Evolutionary conservation across 495 filamentous ascomycete genomes (phyloP).

Genomic region (Glutinoglossum americanum): DNA sequence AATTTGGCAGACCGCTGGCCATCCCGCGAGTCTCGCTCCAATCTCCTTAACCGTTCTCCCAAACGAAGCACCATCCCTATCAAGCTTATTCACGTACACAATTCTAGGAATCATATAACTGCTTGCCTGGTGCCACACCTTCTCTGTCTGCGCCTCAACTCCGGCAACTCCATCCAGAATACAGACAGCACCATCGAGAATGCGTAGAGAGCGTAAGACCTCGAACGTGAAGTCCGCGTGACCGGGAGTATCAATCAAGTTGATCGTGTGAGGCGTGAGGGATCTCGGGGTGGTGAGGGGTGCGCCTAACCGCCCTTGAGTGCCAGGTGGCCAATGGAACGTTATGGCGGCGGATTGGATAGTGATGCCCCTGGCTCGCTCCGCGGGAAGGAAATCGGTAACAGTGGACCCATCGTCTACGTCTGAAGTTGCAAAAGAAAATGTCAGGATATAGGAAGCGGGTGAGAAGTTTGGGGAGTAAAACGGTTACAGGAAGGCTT

Average conservation of each 20-base stretch:
- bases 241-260: conserved; percentile 92
- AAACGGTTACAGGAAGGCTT: conserved; percentile 1
- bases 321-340: conserved; percentile 60
- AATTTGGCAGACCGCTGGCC: conserved; percentile 83
- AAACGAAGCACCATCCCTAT: conserved; percentile 85
- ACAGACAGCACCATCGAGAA: conserved; percentile 87
- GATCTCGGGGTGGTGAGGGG: conserved; percentile 6
- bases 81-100: conserved; percentile 87
- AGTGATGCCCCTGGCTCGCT: conserved; percentile 83
- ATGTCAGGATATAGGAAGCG: not conserved
- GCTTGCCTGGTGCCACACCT: conserved; percentile 84
- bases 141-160: conserved; percentile 93
- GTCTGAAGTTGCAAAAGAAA: conserved; percentile 26
- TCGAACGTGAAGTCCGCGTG: conserved; percentile 98
- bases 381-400: conserved; percentile 91
- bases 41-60: conserved; percentile 69
- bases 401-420: conserved; percentile 95
- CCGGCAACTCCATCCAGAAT: conserved; percentile 94
- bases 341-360: conserved; percentile 96
- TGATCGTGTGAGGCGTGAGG: conserved; percentile 45
- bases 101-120: conserved; percentile 70
- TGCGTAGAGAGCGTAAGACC: conserved; percentile 76
- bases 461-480: not conserved
- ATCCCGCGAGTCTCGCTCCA: conserved; percentile 52
- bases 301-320: conserved; percentile 11